phyloP scores from a whole-genome alignment of 805 yeast genomes.

The Saccharomycopsis sp. region DNA sequence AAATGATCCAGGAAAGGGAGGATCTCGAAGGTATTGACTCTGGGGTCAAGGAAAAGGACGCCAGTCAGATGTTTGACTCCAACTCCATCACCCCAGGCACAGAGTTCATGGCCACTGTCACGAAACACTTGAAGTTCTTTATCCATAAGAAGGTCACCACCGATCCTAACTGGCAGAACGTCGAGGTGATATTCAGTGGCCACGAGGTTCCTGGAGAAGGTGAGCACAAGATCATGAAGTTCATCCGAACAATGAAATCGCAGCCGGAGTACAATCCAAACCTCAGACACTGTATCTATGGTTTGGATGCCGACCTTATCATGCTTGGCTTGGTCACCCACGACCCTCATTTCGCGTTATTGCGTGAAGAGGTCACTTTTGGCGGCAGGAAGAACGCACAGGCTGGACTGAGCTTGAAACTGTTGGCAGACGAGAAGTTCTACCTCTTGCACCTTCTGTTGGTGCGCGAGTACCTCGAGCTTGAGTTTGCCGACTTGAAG shows the following conservation, averaged over 20 bases:
- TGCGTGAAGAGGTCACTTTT: conserved; percentile 93
- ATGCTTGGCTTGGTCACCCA: conserved; percentile 88
- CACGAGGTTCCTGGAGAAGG: conserved; percentile 99
- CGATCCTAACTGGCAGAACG: conserved; percentile 79
- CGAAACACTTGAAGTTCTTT: conserved; percentile 75
- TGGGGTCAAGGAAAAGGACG: background rate
- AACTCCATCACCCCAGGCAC: conserved; percentile 96
- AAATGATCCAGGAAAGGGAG: conserved; percentile 17
- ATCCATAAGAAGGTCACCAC: conserved; percentile 82
- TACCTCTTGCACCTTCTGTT: conserved; percentile 77
- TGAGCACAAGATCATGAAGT: conserved; percentile 95
- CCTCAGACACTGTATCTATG: conserved; percentile 88
- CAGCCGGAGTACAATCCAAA: conserved; percentile 69
- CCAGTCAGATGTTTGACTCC: conserved; percentile 64
- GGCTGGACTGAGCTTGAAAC: conserved; percentile 32
- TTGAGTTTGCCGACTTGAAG: conserved; percentile 72
- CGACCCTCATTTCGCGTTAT: conserved; percentile 90
- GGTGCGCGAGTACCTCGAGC: conserved; percentile 82
- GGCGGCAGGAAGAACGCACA: conserved; percentile 43
- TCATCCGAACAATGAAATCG: conserved; percentile 73
- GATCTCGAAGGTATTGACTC: conserved; percentile 17
- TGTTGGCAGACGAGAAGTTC: conserved; percentile 73
- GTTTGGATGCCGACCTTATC: conserved; percentile 92
- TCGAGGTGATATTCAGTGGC: conserved; percentile 76
- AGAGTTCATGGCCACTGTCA: conserved; percentile 87